A percentile compares a stretch with the other conserved stretches of the same genome.
These are phyloP conservation scores for Blastobotrys ciferrii DNA, from an alignment of 1,139 yeast genomes.

Conservation along the genomic window DNA sequence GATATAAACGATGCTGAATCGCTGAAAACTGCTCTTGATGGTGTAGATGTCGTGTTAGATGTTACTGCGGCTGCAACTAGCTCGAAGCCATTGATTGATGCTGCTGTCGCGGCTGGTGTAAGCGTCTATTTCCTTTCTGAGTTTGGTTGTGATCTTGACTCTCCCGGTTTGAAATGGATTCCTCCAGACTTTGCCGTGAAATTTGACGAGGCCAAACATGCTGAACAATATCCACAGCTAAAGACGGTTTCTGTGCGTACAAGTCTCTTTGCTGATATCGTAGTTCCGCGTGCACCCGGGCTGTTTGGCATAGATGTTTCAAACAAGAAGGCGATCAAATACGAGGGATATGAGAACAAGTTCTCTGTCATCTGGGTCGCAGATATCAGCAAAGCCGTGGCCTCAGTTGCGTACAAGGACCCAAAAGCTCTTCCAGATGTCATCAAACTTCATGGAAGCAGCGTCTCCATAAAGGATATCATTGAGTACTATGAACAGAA, in stretches of 20 bases:
- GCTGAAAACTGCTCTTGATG: slow-evolving; percentile 42
- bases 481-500: neutral
- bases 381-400: slow-evolving; percentile 52
- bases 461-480: neutral
- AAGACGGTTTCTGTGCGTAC: slow-evolving; percentile 52
- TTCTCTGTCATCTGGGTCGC: slow-evolving; percentile 40
- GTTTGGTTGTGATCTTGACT: slow-evolving; percentile 43
- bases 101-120: slow-evolving; percentile 45
- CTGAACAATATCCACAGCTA: slow-evolving; percentile 45
- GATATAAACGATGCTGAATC: slow-evolving; percentile 17
- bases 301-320: slow-evolving; percentile 33
- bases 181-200: slow-evolving; percentile 32
- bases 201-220: slow-evolving; percentile 34
- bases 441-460: neutral
- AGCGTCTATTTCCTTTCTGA: slow-evolving; percentile 61
- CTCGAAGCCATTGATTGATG: slow-evolving; percentile 35
- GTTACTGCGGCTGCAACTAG: slow-evolving; percentile 39
- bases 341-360: slow-evolving; percentile 44
- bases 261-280: slow-evolving; percentile 44
- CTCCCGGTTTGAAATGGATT: neutral
- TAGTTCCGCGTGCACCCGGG: slow-evolving; percentile 14
- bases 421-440: neutral
- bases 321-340: slow-evolving; percentile 40
- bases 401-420: slow-evolving; percentile 26
- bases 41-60: slow-evolving; percentile 53